phyloP scores from a whole-genome alignment of 1,284 basidiomycete species.

The Laetiporus sulphureus region DNA sequence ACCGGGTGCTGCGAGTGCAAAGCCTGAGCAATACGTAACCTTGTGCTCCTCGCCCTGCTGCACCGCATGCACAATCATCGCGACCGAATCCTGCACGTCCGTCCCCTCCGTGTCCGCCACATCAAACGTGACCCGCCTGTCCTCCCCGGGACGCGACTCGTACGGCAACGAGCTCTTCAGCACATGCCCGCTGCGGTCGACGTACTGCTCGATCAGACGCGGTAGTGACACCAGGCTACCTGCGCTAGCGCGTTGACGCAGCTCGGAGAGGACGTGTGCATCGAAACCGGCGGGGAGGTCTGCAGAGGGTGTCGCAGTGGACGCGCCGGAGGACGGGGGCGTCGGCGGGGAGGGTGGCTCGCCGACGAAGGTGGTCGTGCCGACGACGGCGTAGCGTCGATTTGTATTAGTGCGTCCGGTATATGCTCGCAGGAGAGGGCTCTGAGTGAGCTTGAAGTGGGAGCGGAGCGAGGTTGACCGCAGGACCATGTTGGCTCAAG shows the following conservation, averaged over 20 bases:
- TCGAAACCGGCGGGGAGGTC: constrained; percentile 16
- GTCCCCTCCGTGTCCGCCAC: constrained; percentile 19
- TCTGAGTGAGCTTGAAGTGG: constrained; percentile 1
- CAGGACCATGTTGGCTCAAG: neutral
- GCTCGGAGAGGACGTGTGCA: constrained; percentile 13
- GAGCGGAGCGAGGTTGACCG: neutral
- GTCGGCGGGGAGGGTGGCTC: constrained; percentile 17
- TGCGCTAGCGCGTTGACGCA: constrained; percentile 4
- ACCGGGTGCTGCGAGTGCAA: constrained; percentile 38
- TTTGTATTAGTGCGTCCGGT: neutral
- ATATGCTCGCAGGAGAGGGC: constrained; percentile 1
- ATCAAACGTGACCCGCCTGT: constrained; percentile 30
- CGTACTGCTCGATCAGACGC: constrained; percentile 30
- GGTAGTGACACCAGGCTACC: constrained; percentile 12
- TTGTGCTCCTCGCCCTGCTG: constrained; percentile 36
- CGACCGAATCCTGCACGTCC: constrained; percentile 33
- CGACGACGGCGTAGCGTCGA: constrained; percentile 23
- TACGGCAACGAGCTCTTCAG: constrained; percentile 41
- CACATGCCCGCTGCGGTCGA: constrained; percentile 34
- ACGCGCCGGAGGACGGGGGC: constrained; percentile 9
- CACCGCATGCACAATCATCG: constrained; percentile 54
- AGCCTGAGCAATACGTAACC: constrained; percentile 57
- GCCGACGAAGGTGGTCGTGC: constrained; percentile 21
- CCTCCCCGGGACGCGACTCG: constrained; percentile 36
- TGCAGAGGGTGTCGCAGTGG: constrained; percentile 4